A percentile compares a stretch with the other conserved stretches of the same genome.
These are phyloP conservation scores for Paratinospora sagittata DNA, from an alignment of 164 flowering plant species.

Conservation along the genomic window DNA sequence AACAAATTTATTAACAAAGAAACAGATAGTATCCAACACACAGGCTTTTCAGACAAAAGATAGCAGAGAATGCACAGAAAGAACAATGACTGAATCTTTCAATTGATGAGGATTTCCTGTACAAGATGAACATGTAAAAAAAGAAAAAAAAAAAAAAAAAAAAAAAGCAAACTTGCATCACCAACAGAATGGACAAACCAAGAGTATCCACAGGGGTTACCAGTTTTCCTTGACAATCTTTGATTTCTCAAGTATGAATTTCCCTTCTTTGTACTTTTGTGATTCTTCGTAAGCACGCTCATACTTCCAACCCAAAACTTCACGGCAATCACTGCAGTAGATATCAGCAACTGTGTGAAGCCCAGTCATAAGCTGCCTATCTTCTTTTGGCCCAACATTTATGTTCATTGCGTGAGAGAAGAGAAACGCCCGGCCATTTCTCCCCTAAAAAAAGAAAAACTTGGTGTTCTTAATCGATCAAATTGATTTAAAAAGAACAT, in stretches of 20 bases:
- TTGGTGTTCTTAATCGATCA: too few species aligned
- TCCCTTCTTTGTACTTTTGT: slow-evolving; percentile 69
- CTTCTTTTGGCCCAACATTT: slow-evolving; percentile 42
- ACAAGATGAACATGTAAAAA: slow-evolving; percentile 21
- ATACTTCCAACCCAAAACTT: slow-evolving; percentile 62
- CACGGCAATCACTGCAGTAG: slow-evolving; percentile 40
- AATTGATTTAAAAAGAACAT: too few species aligned
- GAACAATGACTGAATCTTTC: slow-evolving; percentile 22
- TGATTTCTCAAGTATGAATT: slow-evolving; percentile 48
- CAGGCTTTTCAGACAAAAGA: neutral
- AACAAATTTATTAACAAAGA: slow-evolving; percentile 11
- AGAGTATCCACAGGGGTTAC: slow-evolving; percentile 20
- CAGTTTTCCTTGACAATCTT: slow-evolving; percentile 51
- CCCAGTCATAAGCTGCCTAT: slow-evolving; percentile 51
- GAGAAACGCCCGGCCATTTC: slow-evolving; percentile 46
- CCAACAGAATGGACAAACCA: too few species aligned
- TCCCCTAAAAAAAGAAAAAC: slow-evolving; percentile 28
- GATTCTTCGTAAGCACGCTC: slow-evolving; percentile 47
- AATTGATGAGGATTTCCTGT: slow-evolving; percentile 24
- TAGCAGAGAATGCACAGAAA: slow-evolving; percentile 16
- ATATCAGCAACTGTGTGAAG: slow-evolving; percentile 58
- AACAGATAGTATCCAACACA: slow-evolving; percentile 8
- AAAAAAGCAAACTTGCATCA: too few species aligned
- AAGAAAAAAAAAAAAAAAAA: too few species aligned
- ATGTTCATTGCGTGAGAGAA: slow-evolving; percentile 57